Evolutionary conservation across 257 asterid species (phyloP).

Genomic region (Apocynum venetum): DNA sequence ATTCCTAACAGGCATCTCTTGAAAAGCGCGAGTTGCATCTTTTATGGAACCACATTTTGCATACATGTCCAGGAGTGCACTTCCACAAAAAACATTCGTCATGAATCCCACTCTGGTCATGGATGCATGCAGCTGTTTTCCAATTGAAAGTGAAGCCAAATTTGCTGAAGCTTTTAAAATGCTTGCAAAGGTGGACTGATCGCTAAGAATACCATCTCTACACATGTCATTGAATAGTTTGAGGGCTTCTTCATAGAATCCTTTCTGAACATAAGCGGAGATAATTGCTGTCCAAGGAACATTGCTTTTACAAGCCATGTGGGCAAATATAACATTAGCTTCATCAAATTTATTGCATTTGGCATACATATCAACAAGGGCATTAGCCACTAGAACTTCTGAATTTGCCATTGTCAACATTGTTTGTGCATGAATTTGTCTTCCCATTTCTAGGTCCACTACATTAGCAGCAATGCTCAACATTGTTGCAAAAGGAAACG

Average conservation of each 20-base stretch:
- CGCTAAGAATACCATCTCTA: constrained; percentile 38
- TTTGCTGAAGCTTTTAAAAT: constrained; percentile 62
- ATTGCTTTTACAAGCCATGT: constrained; percentile 39
- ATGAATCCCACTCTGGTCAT: constrained; percentile 46
- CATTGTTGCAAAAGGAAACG: constrained; percentile 73
- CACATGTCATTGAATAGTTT: constrained; percentile 60
- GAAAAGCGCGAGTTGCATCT: constrained; percentile 51
- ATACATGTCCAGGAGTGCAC: constrained; percentile 71
- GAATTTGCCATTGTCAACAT: constrained; percentile 49
- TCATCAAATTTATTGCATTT: constrained; percentile 66
- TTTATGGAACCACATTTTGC: constrained; percentile 83
- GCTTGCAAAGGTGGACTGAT: constrained; percentile 79
- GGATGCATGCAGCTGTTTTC: constrained; percentile 64
- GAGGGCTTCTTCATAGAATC: constrained; percentile 63
- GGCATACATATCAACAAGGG: constrained; percentile 87
- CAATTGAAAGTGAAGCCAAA: constrained; percentile 68
- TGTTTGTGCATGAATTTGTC: constrained; percentile 67
- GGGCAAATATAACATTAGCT: constrained; percentile 44
- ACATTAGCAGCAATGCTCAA: constrained; percentile 63
- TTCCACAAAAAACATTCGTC: constrained; percentile 61
- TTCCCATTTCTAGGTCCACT: constrained; percentile 64
- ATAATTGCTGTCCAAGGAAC: constrained; percentile 81
- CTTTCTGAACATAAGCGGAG: constrained; percentile 65
- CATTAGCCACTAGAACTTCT: constrained; percentile 62
- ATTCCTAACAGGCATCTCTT: constrained; percentile 69